Evolutionary conservation across 2,329 filamentous ascomycete genomes (phyloP).

Genomic region (Colletotrichum brevisporum): DNA sequence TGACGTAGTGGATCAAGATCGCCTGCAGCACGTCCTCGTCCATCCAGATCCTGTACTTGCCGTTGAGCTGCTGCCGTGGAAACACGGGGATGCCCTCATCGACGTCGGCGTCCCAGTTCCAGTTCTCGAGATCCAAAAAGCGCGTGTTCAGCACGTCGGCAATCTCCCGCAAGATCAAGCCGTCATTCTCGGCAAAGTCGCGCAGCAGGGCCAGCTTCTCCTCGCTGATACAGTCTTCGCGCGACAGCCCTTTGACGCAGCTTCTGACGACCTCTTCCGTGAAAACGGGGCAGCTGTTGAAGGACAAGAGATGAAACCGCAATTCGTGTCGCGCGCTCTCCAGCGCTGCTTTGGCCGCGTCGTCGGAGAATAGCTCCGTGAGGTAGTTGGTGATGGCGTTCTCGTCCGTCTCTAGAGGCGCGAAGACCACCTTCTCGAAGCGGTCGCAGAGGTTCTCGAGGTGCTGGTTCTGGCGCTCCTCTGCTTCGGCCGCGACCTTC

Average conservation of each 20-base stretch:
- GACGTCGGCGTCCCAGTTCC: conserved; percentile 59
- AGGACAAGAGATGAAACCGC: rapidly evolving
- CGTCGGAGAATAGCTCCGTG: conserved; percentile 55
- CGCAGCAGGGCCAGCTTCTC: conserved; percentile 51
- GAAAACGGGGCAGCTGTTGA: not conserved
- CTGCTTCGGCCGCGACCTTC: not conserved
- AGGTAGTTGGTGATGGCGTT: conserved; percentile 56
- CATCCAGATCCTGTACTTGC: conserved; percentile 65
- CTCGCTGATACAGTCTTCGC: not conserved
- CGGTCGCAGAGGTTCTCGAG: conserved; percentile 38
- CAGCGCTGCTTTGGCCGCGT: conserved; percentile 51
- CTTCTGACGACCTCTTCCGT: not conserved
- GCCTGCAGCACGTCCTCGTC: conserved; percentile 67
- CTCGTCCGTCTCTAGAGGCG: conserved; percentile 54
- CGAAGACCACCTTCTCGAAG: conserved; percentile 63
- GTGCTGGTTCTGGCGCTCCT: conserved; percentile 14
- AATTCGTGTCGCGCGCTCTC: not conserved
- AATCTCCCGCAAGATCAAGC: conserved; percentile 60
- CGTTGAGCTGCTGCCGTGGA: conserved; percentile 63
- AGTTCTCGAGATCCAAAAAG: conserved; percentile 58
- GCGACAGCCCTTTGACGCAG: not conserved
- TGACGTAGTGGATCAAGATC: conserved; percentile 65
- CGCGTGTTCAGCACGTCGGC: conserved; percentile 68
- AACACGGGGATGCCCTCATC: conserved; percentile 54
- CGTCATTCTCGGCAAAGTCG: conserved; percentile 57